phyloP scores from a whole-genome alignment of 2,329 filamentous ascomycete genomes.

The Venturiaceae sp. region DNA sequence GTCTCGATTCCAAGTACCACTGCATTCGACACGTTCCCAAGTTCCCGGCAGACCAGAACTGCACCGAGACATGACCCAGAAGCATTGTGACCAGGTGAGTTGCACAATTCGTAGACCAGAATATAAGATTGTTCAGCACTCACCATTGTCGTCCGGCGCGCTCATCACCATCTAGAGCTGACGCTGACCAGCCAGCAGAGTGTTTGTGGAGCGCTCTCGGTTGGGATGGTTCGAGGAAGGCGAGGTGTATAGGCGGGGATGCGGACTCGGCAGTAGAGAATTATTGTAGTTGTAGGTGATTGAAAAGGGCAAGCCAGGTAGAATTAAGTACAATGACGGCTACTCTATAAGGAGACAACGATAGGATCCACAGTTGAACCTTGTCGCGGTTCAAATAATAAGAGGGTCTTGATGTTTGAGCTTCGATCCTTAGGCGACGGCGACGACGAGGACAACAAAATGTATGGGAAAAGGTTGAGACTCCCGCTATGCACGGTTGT shows the following conservation, averaged over 20 bases:
- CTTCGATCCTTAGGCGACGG: background rate
- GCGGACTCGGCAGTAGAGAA: background rate
- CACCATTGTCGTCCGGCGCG: conserved; percentile 29
- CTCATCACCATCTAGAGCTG: conserved; percentile 28
- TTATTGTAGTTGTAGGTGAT: too few species aligned
- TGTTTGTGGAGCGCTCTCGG: background rate
- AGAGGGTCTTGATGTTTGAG: background rate
- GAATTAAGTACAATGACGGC: background rate
- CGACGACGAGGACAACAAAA: background rate
- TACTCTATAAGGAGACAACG: background rate
- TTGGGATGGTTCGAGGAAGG: background rate
- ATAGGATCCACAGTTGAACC: background rate
- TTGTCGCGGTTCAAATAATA: background rate
- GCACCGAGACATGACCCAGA: background rate
- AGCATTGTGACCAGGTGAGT: background rate
- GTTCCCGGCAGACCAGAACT: too few species aligned
- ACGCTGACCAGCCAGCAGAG: conserved; percentile 2
- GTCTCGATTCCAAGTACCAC: background rate
- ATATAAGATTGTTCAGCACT: conserved; percentile 6
- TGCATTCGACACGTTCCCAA: background rate
- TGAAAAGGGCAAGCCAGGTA: background rate
- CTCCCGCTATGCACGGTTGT: background rate
- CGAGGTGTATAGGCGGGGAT: background rate
- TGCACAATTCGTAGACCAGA: background rate
- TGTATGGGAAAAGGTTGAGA: background rate